Percentiles rank a stretch among this genome's conserved stretches.
These are phyloP conservation scores for Teratosphaeria gauchensis DNA, from an alignment of 2,329 filamentous ascomycete species.

Conservation along the genomic window DNA sequence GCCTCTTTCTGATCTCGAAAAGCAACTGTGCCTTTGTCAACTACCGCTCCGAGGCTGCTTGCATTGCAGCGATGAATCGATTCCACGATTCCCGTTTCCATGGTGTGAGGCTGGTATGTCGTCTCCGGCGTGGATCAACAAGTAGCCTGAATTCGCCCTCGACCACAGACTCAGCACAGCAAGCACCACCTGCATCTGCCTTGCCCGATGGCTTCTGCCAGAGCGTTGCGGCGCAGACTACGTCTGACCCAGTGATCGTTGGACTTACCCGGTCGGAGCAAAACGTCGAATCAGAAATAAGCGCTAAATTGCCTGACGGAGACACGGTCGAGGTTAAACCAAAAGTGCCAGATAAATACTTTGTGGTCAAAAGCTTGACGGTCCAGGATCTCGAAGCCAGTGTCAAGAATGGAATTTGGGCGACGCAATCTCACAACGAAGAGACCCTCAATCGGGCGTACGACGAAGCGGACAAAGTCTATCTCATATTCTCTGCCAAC, in stretches of 20 bases:
- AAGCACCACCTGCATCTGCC: constrained; percentile 4
- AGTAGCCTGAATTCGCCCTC: constrained; percentile 8
- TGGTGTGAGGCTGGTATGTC: constrained; percentile 74
- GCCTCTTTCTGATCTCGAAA: constrained; percentile 87
- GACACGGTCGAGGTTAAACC: constrained; percentile 4
- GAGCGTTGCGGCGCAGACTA: not conserved
- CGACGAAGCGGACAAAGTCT: constrained; percentile 73
- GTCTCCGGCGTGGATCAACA: constrained; percentile 50
- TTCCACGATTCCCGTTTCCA: constrained; percentile 89
- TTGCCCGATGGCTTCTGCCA: not conserved
- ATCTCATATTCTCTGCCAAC: constrained; percentile 89
- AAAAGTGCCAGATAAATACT: constrained; percentile 63
- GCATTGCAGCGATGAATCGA: constrained; percentile 64
- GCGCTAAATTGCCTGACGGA: not conserved
- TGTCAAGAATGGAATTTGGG: constrained; percentile 81
- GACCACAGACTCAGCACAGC: constrained; percentile 8
- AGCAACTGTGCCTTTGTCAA: constrained; percentile 98
- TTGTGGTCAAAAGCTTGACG: constrained; percentile 87
- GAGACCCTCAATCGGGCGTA: constrained; percentile 72
- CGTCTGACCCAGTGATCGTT: constrained; percentile 3
- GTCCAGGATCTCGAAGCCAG: constrained; percentile 83
- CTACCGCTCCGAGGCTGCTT: constrained; percentile 71
- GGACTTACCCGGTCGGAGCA: not conserved
- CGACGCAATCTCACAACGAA: constrained; percentile 90
- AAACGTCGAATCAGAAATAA: not conserved